Percentiles rank a stretch among this genome's conserved stretches.
phyloP scores from a whole-genome alignment of 2,329 filamentous ascomycete genomes.

The Stylonectria norvegica region DNA sequence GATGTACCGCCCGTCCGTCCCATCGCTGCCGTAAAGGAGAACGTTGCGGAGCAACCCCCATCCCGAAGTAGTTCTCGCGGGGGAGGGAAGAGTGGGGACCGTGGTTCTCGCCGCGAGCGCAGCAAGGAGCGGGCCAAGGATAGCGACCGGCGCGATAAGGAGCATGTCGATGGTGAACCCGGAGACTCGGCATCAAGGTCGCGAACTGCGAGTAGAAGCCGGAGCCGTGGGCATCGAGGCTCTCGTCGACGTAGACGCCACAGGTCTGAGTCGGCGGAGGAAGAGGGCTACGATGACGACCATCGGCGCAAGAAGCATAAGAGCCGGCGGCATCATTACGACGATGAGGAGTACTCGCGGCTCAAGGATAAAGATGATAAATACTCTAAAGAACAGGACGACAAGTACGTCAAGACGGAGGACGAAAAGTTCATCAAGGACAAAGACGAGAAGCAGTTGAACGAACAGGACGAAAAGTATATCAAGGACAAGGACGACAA shows the following conservation, averaged over 20 bases:
- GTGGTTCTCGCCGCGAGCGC: constrained; percentile 31
- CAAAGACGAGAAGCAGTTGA: no score
- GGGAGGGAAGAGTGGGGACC: constrained; percentile 36
- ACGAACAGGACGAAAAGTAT: no score
- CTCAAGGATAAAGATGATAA: constrained; percentile 24
- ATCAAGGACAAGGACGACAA: constrained; percentile 41
- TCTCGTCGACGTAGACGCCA: constrained; percentile 51
- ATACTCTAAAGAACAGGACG: no score
- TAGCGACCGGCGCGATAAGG: constrained; percentile 24
- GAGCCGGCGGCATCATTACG: constrained; percentile 38
- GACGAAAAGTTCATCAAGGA: no score
- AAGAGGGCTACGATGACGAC: constrained; percentile 44
- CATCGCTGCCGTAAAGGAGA: constrained; percentile 12
- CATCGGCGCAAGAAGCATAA: constrained; percentile 51
- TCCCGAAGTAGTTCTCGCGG: constrained; percentile 49
- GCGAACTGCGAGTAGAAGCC: constrained; percentile 29
- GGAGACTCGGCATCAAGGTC: constrained; percentile 31
- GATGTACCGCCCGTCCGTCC: constrained; percentile 32
- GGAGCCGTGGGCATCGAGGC: constrained; percentile 44
- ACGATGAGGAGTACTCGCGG: constrained; percentile 42
- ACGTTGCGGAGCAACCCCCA: constrained; percentile 12
- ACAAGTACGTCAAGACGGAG: no score
- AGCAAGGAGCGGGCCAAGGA: constrained; percentile 33
- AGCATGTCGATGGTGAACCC: constrained; percentile 18
- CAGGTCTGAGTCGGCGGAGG: constrained; percentile 51